These are phyloP conservation scores for Exserohilum rostratum DNA, from an alignment of 2,329 filamentous ascomycete species.

Conservation along the genomic window DNA sequence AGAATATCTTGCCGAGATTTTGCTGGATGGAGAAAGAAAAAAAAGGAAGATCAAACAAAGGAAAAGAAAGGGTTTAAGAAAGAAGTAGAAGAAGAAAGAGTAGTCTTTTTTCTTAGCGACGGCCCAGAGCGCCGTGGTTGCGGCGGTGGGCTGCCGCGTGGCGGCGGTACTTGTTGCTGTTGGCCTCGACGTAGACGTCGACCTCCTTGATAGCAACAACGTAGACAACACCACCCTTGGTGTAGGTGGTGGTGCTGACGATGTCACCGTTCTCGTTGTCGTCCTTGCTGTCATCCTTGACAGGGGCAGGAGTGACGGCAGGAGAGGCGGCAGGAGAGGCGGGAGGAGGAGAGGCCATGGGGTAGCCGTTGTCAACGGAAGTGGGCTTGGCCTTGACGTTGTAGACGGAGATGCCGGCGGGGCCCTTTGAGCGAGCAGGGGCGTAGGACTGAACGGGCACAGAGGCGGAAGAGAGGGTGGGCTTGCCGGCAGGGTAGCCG, in stretches of 20 bases:
- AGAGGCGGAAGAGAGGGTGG: constrained; percentile 23
- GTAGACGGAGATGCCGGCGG: constrained; percentile 44
- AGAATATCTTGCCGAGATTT: neutral
- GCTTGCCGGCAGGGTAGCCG: constrained; percentile 27
- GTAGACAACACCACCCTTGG: constrained; percentile 52
- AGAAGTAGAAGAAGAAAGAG: neutral
- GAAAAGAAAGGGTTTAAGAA: neutral
- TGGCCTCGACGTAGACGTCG: constrained; percentile 50
- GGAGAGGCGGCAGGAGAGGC: constrained; percentile 2
- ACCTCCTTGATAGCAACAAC: constrained; percentile 54
- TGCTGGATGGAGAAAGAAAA: neutral
- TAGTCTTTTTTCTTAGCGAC: neutral
- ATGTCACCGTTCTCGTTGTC: constrained; percentile 24
- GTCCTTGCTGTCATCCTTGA: neutral
- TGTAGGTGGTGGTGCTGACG: constrained; percentile 51
- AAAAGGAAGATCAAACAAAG: neutral
- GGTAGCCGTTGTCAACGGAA: constrained; percentile 8
- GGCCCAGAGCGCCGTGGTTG: constrained; percentile 26
- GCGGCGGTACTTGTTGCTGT: constrained; percentile 14
- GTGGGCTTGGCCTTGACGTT: constrained; percentile 29
- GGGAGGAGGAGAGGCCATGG: constrained; percentile 24
- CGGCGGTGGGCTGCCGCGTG: constrained; percentile 34
- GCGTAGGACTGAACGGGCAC: constrained; percentile 46
- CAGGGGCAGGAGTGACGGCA: neutral
- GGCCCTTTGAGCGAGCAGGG: constrained; percentile 35